These are phyloP conservation scores for Chytriomyces hyalinus DNA, from an alignment of 192 early-diverging fungal species.

Conservation along the genomic window DNA sequence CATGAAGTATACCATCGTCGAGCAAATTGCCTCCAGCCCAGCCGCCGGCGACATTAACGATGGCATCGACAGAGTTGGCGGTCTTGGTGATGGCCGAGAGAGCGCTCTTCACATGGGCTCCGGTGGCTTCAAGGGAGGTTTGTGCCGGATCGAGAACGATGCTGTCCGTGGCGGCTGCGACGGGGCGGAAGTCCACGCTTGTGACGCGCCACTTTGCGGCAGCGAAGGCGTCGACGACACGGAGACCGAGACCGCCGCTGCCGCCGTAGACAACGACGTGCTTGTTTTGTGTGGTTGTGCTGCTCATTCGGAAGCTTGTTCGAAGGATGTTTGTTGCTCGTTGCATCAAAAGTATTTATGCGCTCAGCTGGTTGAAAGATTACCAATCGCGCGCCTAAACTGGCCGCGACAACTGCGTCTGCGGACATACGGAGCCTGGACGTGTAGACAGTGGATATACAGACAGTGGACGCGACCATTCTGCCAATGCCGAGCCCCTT, in stretches of 20 bases:
- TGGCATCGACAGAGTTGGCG: constrained; percentile 71
- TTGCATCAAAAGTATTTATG: too few relatives aligned
- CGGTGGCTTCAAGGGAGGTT: constrained; percentile 62
- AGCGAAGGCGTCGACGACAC: constrained; percentile 74
- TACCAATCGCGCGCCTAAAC: too few relatives aligned
- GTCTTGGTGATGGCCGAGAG: constrained; percentile 19
- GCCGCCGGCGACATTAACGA: constrained; percentile 94
- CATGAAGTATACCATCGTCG: constrained; percentile 53
- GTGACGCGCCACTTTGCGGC: constrained; percentile 76
- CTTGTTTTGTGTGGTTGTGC: constrained; percentile 8
- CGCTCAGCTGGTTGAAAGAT: too few relatives aligned
- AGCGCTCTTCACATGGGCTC: constrained; percentile 55
- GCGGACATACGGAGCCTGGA: too few relatives aligned
- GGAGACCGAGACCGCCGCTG: constrained; percentile 83
- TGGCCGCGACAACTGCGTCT: too few relatives aligned
- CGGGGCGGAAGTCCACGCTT: constrained; percentile 76
- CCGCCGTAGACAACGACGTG: constrained; percentile 90
- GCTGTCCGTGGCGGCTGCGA: constrained; percentile 76
- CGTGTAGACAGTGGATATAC: too few relatives aligned
- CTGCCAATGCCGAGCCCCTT: too few relatives aligned
- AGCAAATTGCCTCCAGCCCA: constrained; percentile 91
- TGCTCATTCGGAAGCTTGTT: background rate
- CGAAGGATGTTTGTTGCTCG: too few relatives aligned
- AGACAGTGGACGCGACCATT: too few relatives aligned
- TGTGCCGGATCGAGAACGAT: constrained; percentile 57